Percentiles rank a stretch among this genome's conserved stretches.
Evolutionary conservation across 2,329 filamentous ascomycete genomes (phyloP).

Genomic region (Dothiorella sarmentorum): DNA sequence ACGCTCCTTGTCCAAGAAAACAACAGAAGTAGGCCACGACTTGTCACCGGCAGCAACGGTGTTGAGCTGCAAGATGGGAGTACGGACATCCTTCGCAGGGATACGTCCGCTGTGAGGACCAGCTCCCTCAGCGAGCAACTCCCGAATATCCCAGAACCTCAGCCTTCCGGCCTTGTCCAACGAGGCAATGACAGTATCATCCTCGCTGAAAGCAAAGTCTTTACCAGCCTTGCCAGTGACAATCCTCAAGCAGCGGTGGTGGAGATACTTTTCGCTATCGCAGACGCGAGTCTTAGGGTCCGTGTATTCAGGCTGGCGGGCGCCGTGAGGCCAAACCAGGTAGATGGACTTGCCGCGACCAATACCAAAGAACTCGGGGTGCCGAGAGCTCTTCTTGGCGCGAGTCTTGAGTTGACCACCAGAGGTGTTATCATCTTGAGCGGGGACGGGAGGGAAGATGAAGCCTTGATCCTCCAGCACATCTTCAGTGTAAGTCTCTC

Average conservation of each 20-base stretch:
- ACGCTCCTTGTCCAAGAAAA: slow-evolving; percentile 93
- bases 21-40: slow-evolving; percentile 92
- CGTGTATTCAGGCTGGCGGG: slow-evolving; percentile 49
- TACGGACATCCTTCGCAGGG: slow-evolving; percentile 68
- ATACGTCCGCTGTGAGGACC: slow-evolving; percentile 23
- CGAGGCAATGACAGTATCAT: slow-evolving; percentile 90
- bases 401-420: slow-evolving; percentile 94
- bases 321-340: slow-evolving; percentile 66
- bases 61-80: slow-evolving; percentile 79
- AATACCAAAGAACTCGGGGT: slow-evolving; percentile 92
- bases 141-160: slow-evolving; percentile 96
- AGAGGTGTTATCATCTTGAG: slow-evolving; percentile 84
- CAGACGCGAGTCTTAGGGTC: slow-evolving; percentile 58
- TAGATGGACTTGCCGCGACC: slow-evolving; percentile 95
- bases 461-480: slow-evolving; percentile 83
- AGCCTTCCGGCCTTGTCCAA: slow-evolving; percentile 94
- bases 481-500: slow-evolving; percentile 66
- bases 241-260: slow-evolving; percentile 86
- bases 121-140: slow-evolving; percentile 52
- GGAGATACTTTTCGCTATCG: slow-evolving; percentile 82
- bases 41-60: slow-evolving; percentile 88
- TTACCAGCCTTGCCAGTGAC: slow-evolving; percentile 97
- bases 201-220: slow-evolving; percentile 96
- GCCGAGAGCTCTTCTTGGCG: slow-evolving; percentile 81
- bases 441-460: slow-evolving; percentile 79